Evolutionary conservation across 306 rosid genomes (phyloP).

Genomic region (peach (Prunus persica)): DNA sequence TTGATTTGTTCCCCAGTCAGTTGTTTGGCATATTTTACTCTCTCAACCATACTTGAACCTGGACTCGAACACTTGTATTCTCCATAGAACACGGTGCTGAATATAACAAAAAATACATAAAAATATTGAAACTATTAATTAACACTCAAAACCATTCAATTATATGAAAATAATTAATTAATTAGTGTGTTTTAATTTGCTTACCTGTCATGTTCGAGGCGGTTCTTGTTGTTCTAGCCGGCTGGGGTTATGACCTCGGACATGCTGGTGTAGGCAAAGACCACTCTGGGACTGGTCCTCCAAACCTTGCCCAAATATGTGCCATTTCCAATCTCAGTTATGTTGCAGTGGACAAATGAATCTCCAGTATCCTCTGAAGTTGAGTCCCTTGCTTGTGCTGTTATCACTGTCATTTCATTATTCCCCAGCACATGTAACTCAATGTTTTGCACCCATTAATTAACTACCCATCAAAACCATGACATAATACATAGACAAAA

Average conservation of each 20-base stretch:
- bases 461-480: neutral
- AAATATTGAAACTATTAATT: neutral
- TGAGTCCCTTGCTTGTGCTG: constrained; percentile 48
- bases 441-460: constrained; percentile 25
- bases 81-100: constrained; percentile 36
- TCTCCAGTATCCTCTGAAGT: constrained; percentile 17
- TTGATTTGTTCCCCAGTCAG: constrained; percentile 13
- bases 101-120: neutral
- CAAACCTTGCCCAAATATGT: constrained; percentile 56
- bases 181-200: no score
- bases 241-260: constrained; percentile 2
- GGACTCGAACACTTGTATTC: constrained; percentile 39
- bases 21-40: constrained; percentile 18
- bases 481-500: neutral
- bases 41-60: neutral
- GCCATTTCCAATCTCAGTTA: constrained; percentile 35
- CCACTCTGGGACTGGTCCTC: constrained; percentile 34
- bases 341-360: constrained; percentile 50
- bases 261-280: constrained; percentile 43
- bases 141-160: neutral
- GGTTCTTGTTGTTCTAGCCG: constrained; percentile 39
- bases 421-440: constrained; percentile 27
- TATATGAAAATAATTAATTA: no score
- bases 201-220: neutral
- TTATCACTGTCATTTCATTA: constrained; percentile 28